Base-by-base conservation (phyloP, 1,284 basidiomycete species). In the Fomitopsis schrenkii region DNA sequence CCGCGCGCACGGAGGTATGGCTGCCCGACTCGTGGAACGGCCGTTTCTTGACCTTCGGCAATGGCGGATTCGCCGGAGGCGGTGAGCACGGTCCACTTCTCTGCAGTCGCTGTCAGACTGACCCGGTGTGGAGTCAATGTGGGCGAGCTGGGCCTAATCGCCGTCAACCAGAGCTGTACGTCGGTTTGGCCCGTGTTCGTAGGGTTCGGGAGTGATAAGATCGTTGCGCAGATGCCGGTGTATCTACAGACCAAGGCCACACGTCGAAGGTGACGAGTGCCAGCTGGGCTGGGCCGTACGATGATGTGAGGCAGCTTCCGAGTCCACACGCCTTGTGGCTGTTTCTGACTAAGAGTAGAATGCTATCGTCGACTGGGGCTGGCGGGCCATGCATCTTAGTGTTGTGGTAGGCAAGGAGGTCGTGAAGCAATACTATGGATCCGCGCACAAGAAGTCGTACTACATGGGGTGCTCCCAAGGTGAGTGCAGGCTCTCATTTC, bases 381-480 rank as follows among this genome's bases (percentile, higher is more conserved):
- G 65, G 64, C 63, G 73, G 5, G 68, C 73, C 8, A 46, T 74
- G 58, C 72, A 73, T 57, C 55, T 71, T 36, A 69, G 68, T 54
- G 68, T 69, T 26, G 62, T 70, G 26, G 62, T 64, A 1, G 73
- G 70, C 6, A 73, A 73, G 60, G 64, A 70, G 59, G 62, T 74
- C 36, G 66, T 70, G 15, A 45, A 64, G 44, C 60, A 69, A 26
- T 72, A 72, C 59, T 74, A 74, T 56, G 62, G 63, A 12, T 57
- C 55, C 7, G 35, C 67, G 4, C 65, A 65, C 28, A 63, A 62
- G 14, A 70, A 68, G 52, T 67, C 71, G 17, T 74, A 74, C 55
- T 74, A 71, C 59, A 59, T 74, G 12, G 71, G 72, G 5, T 73
- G 72, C 56, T 74, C 73, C 7, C 70, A 65, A 7, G 73, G 73